Percentiles rank a stretch among this genome's conserved stretches.
Conservation (phyloP, 306 rosid species). For the Lupinus albus region DNA sequence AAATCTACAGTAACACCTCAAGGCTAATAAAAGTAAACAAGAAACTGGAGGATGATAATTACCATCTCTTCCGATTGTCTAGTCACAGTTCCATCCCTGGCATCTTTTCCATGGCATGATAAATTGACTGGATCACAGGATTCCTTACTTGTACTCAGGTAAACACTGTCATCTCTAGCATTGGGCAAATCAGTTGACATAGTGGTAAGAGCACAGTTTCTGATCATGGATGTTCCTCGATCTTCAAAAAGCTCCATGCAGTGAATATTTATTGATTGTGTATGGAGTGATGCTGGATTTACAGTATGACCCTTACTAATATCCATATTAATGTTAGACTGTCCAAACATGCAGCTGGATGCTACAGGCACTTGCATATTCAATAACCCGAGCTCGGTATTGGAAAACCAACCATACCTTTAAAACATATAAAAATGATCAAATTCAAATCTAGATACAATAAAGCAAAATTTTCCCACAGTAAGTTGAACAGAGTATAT, state of each 20-base stretch:
- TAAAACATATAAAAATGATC: conserved; percentile 43
- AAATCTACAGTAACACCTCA: conserved; percentile 23
- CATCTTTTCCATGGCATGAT: conserved; percentile 51
- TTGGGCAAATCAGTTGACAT: conserved; percentile 44
- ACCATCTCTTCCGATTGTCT: conserved; percentile 66
- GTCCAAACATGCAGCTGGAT: conserved; percentile 53
- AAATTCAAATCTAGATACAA: conserved; percentile 24
- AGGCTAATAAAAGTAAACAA: conserved; percentile 28
- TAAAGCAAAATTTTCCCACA: conserved; percentile 19
- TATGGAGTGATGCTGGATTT: conserved; percentile 44
- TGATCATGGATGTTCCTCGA: conserved; percentile 48
- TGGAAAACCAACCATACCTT: conserved; percentile 96
- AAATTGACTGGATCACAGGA: conserved; percentile 47
- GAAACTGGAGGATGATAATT: conserved; percentile 38
- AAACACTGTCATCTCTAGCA: conserved; percentile 42
- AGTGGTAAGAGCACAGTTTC: conserved; percentile 37
- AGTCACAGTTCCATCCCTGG: conserved; percentile 51
- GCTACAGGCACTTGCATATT: conserved; percentile 51
- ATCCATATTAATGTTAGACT: conserved; percentile 45
- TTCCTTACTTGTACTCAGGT: conserved; percentile 45
- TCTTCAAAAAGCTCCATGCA: conserved; percentile 51
- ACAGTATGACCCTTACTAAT: conserved; percentile 46
- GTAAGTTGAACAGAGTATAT: background rate
- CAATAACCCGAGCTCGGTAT: conserved; percentile 48
- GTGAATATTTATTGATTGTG: conserved; percentile 45